Base-by-base conservation (phyloP, 2,329 filamentous ascomycete species). In the Monosporascus ibericus region DNA sequence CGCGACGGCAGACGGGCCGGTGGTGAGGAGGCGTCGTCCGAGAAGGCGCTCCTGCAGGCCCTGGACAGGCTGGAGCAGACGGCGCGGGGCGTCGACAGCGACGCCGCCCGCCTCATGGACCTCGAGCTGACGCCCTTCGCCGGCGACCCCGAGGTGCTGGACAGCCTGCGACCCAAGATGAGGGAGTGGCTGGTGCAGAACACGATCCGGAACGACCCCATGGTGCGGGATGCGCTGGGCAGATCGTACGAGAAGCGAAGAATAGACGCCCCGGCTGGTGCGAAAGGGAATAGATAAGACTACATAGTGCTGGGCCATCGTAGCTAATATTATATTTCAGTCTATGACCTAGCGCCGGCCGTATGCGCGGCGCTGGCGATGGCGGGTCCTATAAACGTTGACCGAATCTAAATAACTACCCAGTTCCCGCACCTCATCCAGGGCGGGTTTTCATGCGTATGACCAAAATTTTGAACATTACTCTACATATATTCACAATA, bases 121-220 rank as follows among this genome's bases (percentile, higher is more conserved):
- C 76, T 95, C 67, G 90, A 95, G 63, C 80, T 92, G 68, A 84
- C 84, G 49, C 92, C 92, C 0, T 96, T 91, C 69, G 82, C 78
- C 48, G 86, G 85, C n/a, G 87, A 95, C 63, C 72, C 79, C 37
- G 78, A 81, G 55, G 77, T 76, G n/a, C 73, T 87, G 47, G 75
- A 75, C 44, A 83, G 82, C 54, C 71, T 95, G 63, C 80, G 84
- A 56, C 78, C 79, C 40, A 88, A 87, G 62, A 81, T 96, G 71
- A 88, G 86, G 70, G 89, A 94, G 63, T 95, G 90, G 80, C 75
- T 97, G 60, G 84, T 96, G 48, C 85, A 95, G 68, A 95, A 95
- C 65, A 92, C 86, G 15, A 87, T 95, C 54, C 80, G 84, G 59
- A 83, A 81, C 47, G 88, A 92, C 69, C 86, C 85, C 1, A 89